Evolutionary conservation across 352 stramenopile genomes (phyloP).

Genomic region (Pilasporangium apinafurcum): DNA sequence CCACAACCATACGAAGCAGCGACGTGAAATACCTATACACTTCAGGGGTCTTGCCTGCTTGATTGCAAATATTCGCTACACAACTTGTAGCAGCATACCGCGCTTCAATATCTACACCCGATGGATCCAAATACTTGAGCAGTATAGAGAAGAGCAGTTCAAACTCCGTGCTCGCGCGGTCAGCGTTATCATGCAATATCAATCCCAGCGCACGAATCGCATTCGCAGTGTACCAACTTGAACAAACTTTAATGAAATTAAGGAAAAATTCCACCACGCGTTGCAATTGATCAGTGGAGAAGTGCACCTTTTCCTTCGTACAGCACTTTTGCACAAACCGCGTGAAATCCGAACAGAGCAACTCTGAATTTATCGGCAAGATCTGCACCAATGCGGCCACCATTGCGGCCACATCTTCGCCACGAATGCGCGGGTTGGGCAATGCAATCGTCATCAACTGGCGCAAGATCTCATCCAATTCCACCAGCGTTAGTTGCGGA

Average conservation of each 20-base stretch:
- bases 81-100: conserved; percentile 83
- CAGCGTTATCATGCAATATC: conserved; percentile 75
- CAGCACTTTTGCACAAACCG: conserved; percentile 79
- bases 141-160: conserved; percentile 65
- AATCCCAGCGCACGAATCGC: conserved; percentile 66
- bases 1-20: conserved; percentile 76
- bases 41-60: conserved; percentile 60
- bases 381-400: conserved; percentile 49
- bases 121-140: conserved; percentile 65
- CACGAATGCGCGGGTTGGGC: conserved; percentile 59
- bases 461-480: conserved; percentile 76
- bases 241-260: conserved; percentile 66
- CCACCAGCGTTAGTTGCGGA: conserved; percentile 60
- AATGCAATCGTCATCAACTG: conserved; percentile 51
- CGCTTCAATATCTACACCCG: conserved; percentile 77
- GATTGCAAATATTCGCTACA: conserved; percentile 71
- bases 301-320: conserved; percentile 63
- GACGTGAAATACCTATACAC: conserved; percentile 63
- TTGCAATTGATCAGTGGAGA: conserved; percentile 46
- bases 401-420: conserved; percentile 61
- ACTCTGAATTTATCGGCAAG: conserved; percentile 55
- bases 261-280: conserved; percentile 68
- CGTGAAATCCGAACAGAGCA: conserved; percentile 73
- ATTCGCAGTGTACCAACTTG: conserved; percentile 66
- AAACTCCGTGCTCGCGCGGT: conserved; percentile 51